Conservation (phyloP, 1,284 basidiomycete genomes). For the Moesziomyces sp. region DNA sequence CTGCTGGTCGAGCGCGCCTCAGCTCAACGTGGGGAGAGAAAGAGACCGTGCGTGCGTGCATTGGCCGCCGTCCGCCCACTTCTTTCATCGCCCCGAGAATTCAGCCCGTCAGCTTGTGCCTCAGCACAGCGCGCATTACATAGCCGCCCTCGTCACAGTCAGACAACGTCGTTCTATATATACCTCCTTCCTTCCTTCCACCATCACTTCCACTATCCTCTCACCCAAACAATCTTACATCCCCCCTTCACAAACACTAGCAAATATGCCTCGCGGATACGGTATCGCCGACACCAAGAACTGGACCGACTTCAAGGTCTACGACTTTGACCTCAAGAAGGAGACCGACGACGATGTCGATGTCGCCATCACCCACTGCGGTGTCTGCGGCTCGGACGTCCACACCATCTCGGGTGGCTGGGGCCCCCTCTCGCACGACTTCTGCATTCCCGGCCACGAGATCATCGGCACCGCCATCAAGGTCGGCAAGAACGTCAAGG, state of each 20-base stretch:
- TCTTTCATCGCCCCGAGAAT: constrained; percentile 23
- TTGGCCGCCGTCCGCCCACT: neutral
- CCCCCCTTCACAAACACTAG: neutral
- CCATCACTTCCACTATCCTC: neutral
- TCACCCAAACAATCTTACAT: neutral
- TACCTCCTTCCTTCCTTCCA: neutral
- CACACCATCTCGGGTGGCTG: constrained; percentile 65
- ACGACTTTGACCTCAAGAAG: constrained; percentile 65
- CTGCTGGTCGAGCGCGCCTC: neutral
- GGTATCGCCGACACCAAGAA: constrained; percentile 63
- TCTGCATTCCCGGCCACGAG: constrained; percentile 73
- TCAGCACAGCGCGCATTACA: constrained; percentile 4
- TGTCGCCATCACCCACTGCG: constrained; percentile 62
- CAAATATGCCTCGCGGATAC: constrained; percentile 60
- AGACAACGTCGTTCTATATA: neutral
- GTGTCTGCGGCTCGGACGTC: constrained; percentile 60
- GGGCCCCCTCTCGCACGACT: constrained; percentile 60
- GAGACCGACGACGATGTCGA: constrained; percentile 62
- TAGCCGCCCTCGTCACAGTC: constrained; percentile 8
- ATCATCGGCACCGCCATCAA: constrained; percentile 73
- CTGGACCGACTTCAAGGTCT: constrained; percentile 67
- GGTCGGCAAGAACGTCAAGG: constrained; percentile 71
- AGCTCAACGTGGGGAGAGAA: constrained; percentile 30
- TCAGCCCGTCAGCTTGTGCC: too few relatives aligned
- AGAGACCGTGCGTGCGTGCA: neutral